Evolutionary conservation across 345 rosid species (phyloP).

Genomic region (Sisymbrium irio): DNA sequence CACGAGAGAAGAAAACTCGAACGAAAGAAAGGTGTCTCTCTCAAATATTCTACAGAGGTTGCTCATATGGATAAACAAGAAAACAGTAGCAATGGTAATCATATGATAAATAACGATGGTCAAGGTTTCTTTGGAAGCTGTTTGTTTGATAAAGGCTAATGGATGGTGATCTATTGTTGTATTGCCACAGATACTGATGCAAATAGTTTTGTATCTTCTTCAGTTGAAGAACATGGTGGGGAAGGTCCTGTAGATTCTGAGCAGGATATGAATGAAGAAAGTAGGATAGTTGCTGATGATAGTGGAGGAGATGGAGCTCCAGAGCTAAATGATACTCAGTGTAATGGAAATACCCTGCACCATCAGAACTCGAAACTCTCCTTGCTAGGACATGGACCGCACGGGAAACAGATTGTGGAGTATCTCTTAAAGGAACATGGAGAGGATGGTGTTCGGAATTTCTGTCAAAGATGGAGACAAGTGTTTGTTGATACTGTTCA

Average conservation of each 20-base stretch:
- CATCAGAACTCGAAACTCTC: slow-evolving; percentile 64
- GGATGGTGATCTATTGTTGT: slow-evolving; percentile 12
- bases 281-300: slow-evolving; percentile 28
- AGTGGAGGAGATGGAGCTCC: slow-evolving; percentile 34
- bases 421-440: slow-evolving; percentile 56
- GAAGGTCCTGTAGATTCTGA: slow-evolving; percentile 7
- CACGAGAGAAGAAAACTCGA: slow-evolving; percentile 69
- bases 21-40: slow-evolving; percentile 61
- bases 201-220: slow-evolving; percentile 13
- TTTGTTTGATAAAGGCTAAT: slow-evolving; percentile 12
- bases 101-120: not conserved
- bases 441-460: slow-evolving; percentile 68
- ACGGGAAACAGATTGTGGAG: slow-evolving; percentile 86
- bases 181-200: slow-evolving; percentile 15
- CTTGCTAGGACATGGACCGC: slow-evolving; percentile 93
- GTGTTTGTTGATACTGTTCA: slow-evolving; percentile 75
- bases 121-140: slow-evolving; percentile 18
- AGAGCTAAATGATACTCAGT: slow-evolving; percentile 30
- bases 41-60: slow-evolving; percentile 32
- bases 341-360: slow-evolving; percentile 34
- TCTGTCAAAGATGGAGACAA: slow-evolving; percentile 95
- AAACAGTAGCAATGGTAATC: slow-evolving; percentile 13
- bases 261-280: slow-evolving; percentile 29
- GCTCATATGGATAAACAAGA: slow-evolving; percentile 35
- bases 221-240: slow-evolving; percentile 18